Base-by-base conservation (phyloP, 2,329 filamentous ascomycete species). In the Didymella segeticola region DNA sequence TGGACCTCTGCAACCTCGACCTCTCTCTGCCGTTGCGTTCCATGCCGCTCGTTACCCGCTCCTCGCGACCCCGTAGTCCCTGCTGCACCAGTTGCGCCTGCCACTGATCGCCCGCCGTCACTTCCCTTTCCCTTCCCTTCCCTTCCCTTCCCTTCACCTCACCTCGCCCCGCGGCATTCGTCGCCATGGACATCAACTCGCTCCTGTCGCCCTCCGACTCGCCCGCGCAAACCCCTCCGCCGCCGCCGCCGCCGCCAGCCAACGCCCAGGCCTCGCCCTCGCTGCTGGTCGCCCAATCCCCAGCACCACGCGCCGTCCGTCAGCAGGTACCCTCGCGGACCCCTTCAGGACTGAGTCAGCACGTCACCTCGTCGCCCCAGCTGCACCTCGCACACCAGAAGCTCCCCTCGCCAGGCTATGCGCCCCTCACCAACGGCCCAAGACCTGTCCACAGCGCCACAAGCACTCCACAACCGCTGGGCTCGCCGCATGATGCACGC, bases 181-280 rank as follows among this genome's bases (percentile, higher is more conserved):
- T 37, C 61, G 57, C 39, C 36, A 81, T 81, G 79, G 76, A 81
- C 62, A 81, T 81, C 74, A 78, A 78, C 64, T 77, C 77, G 39
- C 70, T 81, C 45, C 65, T 81, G 45, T 80, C 78, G 65, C 78
- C 79, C 31, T 77, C 78, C 57, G 77, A 80, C 53, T 76, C 76
- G 62, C 69, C 77, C 45, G 67, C 72, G 36, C 62, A 61, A 53
- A 73, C 75, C 38, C 70, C 74, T 20, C 67, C 71, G 39, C 71
- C 69, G 31, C 58, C 63, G 31, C 70, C 74, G 22, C 67, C 71
- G 39, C 71, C 68, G 31, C 58, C 63, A 29, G 25, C 25, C 25
- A 10, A 10, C 25, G 25, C 61, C 65, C 52, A 57, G 64, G 58
- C 63, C 14, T 56, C 63, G 48, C 58, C 65, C 38, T 72, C 69